Conservation (phyloP, 495 filamentous ascomycete genomes). For the Daldinia childiae region DNA sequence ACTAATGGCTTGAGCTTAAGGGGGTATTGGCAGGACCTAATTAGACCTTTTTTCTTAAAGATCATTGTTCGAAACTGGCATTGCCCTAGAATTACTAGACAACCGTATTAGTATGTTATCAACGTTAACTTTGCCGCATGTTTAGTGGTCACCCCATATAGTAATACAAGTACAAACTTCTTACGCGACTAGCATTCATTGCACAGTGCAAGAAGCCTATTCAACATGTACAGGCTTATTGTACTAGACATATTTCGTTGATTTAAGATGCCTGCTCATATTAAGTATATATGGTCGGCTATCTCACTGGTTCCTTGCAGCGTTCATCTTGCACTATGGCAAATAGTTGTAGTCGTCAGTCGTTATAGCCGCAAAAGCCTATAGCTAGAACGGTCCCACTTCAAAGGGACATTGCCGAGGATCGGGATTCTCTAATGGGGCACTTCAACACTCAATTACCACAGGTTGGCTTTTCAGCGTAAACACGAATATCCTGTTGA, state of each 20-base stretch:
- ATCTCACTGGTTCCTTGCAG: constrained; percentile 2
- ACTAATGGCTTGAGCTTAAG: background rate
- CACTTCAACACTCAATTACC: background rate
- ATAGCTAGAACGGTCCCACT: background rate
- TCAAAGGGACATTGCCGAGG: background rate
- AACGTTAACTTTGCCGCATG: background rate
- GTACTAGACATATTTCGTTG: background rate
- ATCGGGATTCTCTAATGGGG: background rate
- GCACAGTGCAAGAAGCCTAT: background rate
- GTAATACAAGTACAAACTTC: background rate
- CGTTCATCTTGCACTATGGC: background rate
- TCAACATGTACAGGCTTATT: background rate
- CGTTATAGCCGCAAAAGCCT: background rate
- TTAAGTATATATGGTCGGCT: constrained; percentile 13
- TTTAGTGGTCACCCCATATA: background rate
- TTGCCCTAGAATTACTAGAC: background rate
- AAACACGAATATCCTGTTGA: background rate
- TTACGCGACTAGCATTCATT: background rate
- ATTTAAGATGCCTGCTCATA: constrained; percentile 10
- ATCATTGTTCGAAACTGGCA: background rate
- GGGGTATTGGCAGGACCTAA: background rate
- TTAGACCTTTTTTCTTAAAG: background rate
- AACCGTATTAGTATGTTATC: background rate
- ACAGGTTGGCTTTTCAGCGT: background rate
- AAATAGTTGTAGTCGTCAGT: background rate